phyloP scores from a whole-genome alignment of 768 basidiomycete species.

The Rhizopogon salebrosus region DNA sequence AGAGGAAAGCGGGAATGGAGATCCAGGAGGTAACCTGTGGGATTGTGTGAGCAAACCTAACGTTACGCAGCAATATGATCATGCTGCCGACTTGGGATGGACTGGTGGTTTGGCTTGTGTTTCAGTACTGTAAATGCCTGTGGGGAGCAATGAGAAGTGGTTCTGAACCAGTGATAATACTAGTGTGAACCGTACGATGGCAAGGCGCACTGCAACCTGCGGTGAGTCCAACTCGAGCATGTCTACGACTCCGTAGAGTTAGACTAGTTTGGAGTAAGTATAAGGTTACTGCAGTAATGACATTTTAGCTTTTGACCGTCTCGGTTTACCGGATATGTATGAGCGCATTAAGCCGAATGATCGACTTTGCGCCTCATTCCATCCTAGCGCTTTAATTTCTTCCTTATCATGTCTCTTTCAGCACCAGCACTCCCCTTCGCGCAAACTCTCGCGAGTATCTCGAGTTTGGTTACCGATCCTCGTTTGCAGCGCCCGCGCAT shows the following conservation, averaged over 20 bases:
- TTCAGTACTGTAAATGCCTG: constrained; percentile 21
- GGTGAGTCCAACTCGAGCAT: not conserved
- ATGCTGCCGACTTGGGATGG: constrained; percentile 14
- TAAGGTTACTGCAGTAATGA: too few relatives aligned
- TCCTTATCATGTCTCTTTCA: not conserved
- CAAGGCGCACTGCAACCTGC: not conserved
- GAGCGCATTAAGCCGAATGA: too few relatives aligned
- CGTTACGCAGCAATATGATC: not conserved
- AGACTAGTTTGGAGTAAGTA: too few relatives aligned
- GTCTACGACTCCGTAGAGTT: too few relatives aligned
- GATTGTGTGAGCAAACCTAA: not conserved
- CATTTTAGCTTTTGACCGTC: too few relatives aligned
- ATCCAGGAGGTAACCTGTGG: constrained; percentile 22
- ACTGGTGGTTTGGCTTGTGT: constrained; percentile 20
- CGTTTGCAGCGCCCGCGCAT: constrained; percentile 54
- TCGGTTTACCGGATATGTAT: too few relatives aligned
- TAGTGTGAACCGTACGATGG: not conserved
- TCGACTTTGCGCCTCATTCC: too few relatives aligned
- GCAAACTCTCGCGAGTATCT: constrained; percentile 1
- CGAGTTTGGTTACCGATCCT: constrained; percentile 14
- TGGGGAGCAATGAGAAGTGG: not conserved
- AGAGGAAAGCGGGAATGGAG: constrained; percentile 20
- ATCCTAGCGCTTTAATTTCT: too few relatives aligned
- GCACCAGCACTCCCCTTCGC: not conserved
- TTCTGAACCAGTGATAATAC: not conserved